phyloP scores from a whole-genome alignment of 768 basidiomycete species.

The Boletus sp. region DNA sequence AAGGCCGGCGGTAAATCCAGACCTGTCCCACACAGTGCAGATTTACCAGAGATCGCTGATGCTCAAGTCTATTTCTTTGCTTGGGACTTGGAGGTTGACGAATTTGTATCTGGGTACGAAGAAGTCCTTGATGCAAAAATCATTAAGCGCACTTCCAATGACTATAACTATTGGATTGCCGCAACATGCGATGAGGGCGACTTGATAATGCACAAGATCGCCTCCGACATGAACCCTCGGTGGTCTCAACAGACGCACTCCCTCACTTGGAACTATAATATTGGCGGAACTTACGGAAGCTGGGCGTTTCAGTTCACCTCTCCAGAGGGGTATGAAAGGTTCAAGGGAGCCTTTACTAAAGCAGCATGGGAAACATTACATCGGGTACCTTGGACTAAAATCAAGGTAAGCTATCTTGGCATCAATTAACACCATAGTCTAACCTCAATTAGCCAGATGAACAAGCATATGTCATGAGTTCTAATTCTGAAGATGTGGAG shows the following conservation, averaged over 20 bases:
- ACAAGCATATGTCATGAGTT: constrained; percentile 75
- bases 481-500: constrained; percentile 79
- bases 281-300: constrained; percentile 58
- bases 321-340: constrained; percentile 53
- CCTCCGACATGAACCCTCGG: constrained; percentile 68
- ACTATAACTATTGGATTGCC: constrained; percentile 59
- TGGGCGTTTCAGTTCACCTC: constrained; percentile 79
- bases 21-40: constrained; percentile 16
- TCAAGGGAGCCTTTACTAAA: constrained; percentile 63
- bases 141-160: constrained; percentile 40
- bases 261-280: constrained; percentile 85
- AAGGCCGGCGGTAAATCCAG: constrained; percentile 14
- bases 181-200: constrained; percentile 51
- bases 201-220: constrained; percentile 60
- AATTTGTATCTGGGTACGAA: constrained; percentile 47
- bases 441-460: constrained; percentile 64
- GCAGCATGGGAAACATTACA: constrained; percentile 83
- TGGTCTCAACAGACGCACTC: constrained; percentile 63
- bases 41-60: constrained; percentile 31
- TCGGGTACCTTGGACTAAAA: constrained; percentile 70
- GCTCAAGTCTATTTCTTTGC: constrained; percentile 57
- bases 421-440: background rate
- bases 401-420: constrained; percentile 52
- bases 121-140: constrained; percentile 57
- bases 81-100: constrained; percentile 53